Evolutionary conservation across 2,329 filamentous ascomycete genomes (phyloP).

Genomic region (Aaosphaeria arxii): DNA sequence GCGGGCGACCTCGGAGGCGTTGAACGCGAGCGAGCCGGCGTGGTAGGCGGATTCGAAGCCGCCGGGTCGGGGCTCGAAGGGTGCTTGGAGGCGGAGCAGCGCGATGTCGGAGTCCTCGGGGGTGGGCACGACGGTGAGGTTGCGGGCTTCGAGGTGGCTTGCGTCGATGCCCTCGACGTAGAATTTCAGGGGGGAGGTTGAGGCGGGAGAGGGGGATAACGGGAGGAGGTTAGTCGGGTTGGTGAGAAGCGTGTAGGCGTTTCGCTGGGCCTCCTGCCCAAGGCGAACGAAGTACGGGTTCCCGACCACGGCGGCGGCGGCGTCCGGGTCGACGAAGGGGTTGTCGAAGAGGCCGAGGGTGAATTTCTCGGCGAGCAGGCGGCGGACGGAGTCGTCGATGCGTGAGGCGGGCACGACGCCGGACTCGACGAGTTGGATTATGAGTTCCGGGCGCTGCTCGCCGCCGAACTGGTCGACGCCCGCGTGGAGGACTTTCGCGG

Average conservation of each 20-base stretch:
- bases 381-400: slow-evolving; percentile 46
- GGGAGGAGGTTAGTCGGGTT: slow-evolving; percentile 34
- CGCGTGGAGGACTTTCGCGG: slow-evolving; percentile 46
- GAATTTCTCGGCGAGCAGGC: slow-evolving; percentile 51
- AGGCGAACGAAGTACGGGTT: slow-evolving; percentile 42
- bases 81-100: slow-evolving; percentile 39
- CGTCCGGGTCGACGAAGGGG: slow-evolving; percentile 48
- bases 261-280: slow-evolving; percentile 38
- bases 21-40: slow-evolving; percentile 43
- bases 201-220: slow-evolving; percentile 10
- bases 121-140: slow-evolving; percentile 30
- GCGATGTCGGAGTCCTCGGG: slow-evolving; percentile 43
- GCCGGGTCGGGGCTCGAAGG: slow-evolving; percentile 41
- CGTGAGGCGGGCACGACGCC: slow-evolving; percentile 43
- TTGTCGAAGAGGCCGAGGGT: slow-evolving; percentile 52
- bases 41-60: slow-evolving; percentile 42
- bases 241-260: slow-evolving; percentile 35
- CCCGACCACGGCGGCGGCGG: slow-evolving; percentile 42
- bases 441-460: slow-evolving; percentile 47
- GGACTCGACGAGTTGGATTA: slow-evolving; percentile 46
- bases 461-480: slow-evolving; percentile 55
- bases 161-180: slow-evolving; percentile 37
- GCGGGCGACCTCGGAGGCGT: slow-evolving; percentile 36
- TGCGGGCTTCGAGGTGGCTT: slow-evolving; percentile 27
- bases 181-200: slow-evolving; percentile 19